A percentile compares a stretch with the other conserved stretches of the same genome.
These are phyloP conservation scores for Corrigiola litoralis DNA, from an alignment of 179 eudicot genomes.

Conservation along the genomic window DNA sequence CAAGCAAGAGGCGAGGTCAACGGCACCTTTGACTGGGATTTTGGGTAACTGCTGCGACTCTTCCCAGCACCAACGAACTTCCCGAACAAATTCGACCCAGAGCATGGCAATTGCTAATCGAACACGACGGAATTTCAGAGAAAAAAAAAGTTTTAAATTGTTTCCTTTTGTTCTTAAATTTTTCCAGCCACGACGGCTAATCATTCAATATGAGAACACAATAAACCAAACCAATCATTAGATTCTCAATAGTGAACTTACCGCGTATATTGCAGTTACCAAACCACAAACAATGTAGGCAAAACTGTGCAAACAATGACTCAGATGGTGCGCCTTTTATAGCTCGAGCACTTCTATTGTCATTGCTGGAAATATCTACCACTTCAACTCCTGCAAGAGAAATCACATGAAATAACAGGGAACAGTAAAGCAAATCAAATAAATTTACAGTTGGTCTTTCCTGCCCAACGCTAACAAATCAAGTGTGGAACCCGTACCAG, in stretches of 20 bases:
- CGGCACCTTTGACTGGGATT: slow-evolving; percentile 49
- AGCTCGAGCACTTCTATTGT: slow-evolving; percentile 63
- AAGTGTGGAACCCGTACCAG: too few relatives aligned
- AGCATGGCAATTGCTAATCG: slow-evolving; percentile 80
- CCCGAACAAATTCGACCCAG: slow-evolving; percentile 96
- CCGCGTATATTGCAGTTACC: slow-evolving; percentile 97
- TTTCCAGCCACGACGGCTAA: too few relatives aligned
- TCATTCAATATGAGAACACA: not conserved
- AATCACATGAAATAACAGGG: slow-evolving; percentile 1
- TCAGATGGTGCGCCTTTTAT: slow-evolving; percentile 84
- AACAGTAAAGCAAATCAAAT: not conserved
- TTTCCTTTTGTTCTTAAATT: not conserved
- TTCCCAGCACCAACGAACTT: slow-evolving; percentile 99
- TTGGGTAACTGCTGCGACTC: slow-evolving; percentile 86
- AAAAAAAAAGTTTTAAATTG: not conserved
- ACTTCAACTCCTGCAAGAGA: slow-evolving; percentile 40
- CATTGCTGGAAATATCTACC: slow-evolving; percentile 36
- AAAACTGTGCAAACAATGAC: slow-evolving; percentile 91
- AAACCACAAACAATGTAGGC: slow-evolving; percentile 89
- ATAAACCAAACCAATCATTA: not conserved
- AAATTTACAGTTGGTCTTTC: too few relatives aligned
- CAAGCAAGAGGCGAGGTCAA: slow-evolving; percentile 87
- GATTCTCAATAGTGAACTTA: slow-evolving; percentile 24
- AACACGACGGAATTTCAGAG: slow-evolving; percentile 7
- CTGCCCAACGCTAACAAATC: too few relatives aligned